These are phyloP conservation scores for Pleurotus tuoliensis DNA, from an alignment of 768 basidiomycete genomes.

Conservation along the genomic window DNA sequence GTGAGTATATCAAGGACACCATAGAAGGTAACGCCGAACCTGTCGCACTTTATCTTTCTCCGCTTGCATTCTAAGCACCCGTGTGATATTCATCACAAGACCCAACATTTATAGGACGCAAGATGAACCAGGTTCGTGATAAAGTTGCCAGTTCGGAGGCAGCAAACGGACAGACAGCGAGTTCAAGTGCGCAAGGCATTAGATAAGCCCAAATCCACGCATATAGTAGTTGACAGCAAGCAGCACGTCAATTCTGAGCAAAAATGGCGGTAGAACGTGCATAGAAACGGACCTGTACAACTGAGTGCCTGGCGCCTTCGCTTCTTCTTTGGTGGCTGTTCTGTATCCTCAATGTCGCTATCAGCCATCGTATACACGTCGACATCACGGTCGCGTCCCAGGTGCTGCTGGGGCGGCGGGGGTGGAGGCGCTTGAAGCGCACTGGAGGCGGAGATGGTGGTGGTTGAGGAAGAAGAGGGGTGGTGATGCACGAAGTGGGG, in stretches of 20 bases:
- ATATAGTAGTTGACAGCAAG: slow-evolving; percentile 11
- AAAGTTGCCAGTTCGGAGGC: neutral
- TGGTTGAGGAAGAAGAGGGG: slow-evolving; percentile 5
- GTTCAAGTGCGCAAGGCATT: slow-evolving; percentile 14
- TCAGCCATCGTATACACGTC: slow-evolving; percentile 37
- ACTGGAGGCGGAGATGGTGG: neutral
- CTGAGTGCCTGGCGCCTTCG: slow-evolving; percentile 77
- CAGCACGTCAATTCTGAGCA: slow-evolving; percentile 19
- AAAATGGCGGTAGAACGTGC: slow-evolving; percentile 15
- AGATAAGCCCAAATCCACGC: slow-evolving; percentile 16
- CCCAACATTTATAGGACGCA: slow-evolving; percentile 9
- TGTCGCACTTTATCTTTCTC: slow-evolving; percentile 86
- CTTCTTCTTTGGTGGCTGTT: slow-evolving; percentile 76
- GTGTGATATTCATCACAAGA: slow-evolving; percentile 28
- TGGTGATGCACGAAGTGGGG: slow-evolving; percentile 22
- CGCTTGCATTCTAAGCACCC: slow-evolving; percentile 69
- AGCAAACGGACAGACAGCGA: slow-evolving; percentile 5
- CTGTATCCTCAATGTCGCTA: slow-evolving; percentile 53
- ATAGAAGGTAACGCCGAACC: slow-evolving; percentile 37
- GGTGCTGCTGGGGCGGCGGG: slow-evolving; percentile 13
- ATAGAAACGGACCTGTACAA: slow-evolving; percentile 65
- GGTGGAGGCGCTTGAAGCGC: slow-evolving; percentile 11
- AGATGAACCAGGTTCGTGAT: slow-evolving; percentile 10
- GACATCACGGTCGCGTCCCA: slow-evolving; percentile 25
- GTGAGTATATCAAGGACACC: neutral